Percentiles rank a stretch among this genome's conserved stretches.
These are phyloP conservation scores for Coniochaeta ligniaria DNA, from an alignment of 2,329 filamentous ascomycete species.

Conservation along the genomic window DNA sequence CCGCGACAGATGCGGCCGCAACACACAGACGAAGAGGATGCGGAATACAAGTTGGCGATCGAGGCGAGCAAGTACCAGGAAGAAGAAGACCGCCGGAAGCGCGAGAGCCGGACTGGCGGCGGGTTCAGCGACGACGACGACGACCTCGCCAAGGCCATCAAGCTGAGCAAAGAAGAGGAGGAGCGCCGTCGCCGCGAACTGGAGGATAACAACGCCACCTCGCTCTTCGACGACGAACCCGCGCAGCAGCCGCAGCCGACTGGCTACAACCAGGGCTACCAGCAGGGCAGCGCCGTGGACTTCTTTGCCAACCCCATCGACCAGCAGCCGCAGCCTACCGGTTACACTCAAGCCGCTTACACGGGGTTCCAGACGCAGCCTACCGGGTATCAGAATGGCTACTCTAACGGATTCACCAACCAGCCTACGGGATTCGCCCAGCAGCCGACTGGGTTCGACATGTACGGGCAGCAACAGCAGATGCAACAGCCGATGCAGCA, in stretches of 20 bases:
- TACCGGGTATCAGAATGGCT: slow-evolving; percentile 51
- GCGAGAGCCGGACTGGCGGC: slow-evolving; percentile 49
- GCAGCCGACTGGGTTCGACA: slow-evolving; percentile 29
- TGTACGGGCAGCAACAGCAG: slow-evolving; percentile 22
- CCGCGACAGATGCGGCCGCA: slow-evolving; percentile 39
- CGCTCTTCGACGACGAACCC: slow-evolving; percentile 81
- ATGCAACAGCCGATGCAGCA: slow-evolving; percentile 27
- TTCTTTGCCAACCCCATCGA: slow-evolving; percentile 96
- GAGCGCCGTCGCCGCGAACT: slow-evolving; percentile 80
- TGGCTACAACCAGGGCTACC: slow-evolving; percentile 93
- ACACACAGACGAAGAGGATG: slow-evolving; percentile 71
- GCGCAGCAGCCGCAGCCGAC: slow-evolving; percentile 70
- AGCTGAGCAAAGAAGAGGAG: slow-evolving; percentile 90
- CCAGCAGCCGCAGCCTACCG: slow-evolving; percentile 68
- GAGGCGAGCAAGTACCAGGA: slow-evolving; percentile 95
- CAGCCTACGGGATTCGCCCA: slow-evolving; percentile 55
- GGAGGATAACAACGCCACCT: slow-evolving; percentile 75
- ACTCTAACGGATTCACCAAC: slow-evolving; percentile 58
- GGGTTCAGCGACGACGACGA: slow-evolving; percentile 58
- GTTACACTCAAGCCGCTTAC: slow-evolving; percentile 49
- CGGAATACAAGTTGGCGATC: slow-evolving; percentile 83
- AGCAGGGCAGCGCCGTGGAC: slow-evolving; percentile 92
- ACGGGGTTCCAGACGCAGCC: slow-evolving; percentile 42
- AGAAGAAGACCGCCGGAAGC: slow-evolving; percentile 76
- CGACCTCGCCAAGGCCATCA: slow-evolving; percentile 90